A percentile compares a stretch with the other conserved stretches of the same genome.
phyloP scores from a whole-genome alignment of 73 alveolate genomes.

The Paramecium caudatum region DNA sequence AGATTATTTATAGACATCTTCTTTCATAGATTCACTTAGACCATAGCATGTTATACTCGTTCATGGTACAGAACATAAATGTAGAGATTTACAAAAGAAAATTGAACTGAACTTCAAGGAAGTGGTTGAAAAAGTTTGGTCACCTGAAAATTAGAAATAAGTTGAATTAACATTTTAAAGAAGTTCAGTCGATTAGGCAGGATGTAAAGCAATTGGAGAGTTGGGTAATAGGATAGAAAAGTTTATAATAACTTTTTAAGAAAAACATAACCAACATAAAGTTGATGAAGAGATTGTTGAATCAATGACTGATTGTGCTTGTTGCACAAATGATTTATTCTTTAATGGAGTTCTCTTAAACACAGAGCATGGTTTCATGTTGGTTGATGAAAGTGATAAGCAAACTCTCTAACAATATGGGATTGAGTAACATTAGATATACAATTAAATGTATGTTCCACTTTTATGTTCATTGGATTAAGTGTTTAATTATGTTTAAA shows the following conservation, averaged over 20 bases:
- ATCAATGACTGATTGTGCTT: constrained; percentile 35
- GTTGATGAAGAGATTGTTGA: constrained; percentile 17
- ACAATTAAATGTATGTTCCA: constrained; percentile 52
- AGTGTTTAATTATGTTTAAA: not conserved
- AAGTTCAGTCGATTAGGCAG: constrained; percentile 14
- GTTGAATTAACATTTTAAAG: constrained; percentile 38
- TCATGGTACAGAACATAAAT: constrained; percentile 98
- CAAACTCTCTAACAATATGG: constrained; percentile 24
- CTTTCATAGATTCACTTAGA: constrained; percentile 89
- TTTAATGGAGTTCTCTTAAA: constrained; percentile 55
- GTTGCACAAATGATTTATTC: constrained; percentile 28
- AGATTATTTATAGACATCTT: constrained; percentile 96
- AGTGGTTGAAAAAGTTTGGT: constrained; percentile 58
- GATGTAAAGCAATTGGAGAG: constrained; percentile 53
- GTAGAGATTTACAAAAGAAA: constrained; percentile 57
- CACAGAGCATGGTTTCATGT: constrained; percentile 48
- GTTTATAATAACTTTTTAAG: not conserved
- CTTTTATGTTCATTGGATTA: constrained; percentile 1
- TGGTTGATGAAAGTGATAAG: constrained; percentile 57
- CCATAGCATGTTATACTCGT: constrained; percentile 97
- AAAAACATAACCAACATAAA: constrained; percentile 20
- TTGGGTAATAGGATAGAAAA: constrained; percentile 41
- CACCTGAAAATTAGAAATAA: constrained; percentile 67
- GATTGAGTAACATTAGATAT: constrained; percentile 20
- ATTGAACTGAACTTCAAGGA: constrained; percentile 32